Evolutionary conservation across 2,329 filamentous ascomycete species (phyloP).

Genomic region (Iodosphaeria phyllophila): DNA sequence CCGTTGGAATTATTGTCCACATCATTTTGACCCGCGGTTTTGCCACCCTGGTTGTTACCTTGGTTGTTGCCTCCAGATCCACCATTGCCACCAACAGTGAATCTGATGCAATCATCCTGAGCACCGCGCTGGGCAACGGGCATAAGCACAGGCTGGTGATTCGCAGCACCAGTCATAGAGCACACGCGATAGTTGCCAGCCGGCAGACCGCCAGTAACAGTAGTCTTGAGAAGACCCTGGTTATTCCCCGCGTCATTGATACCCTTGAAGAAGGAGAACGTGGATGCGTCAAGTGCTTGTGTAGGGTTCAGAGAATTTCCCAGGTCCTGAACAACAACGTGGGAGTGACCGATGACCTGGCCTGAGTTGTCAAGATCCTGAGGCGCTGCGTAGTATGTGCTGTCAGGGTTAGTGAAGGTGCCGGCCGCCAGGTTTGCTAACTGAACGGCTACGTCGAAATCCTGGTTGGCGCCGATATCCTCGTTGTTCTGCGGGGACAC

Average conservation of each 20-base stretch:
- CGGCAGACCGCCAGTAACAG: constrained; percentile 37
- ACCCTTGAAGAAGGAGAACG: constrained; percentile 47
- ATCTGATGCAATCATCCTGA: constrained; percentile 30
- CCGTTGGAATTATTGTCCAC: constrained; percentile 5
- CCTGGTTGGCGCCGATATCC: constrained; percentile 23
- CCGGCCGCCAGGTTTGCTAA: constrained; percentile 34
- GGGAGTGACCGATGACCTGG: constrained; percentile 37
- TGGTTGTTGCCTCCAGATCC: constrained; percentile 7
- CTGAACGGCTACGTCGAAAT: constrained; percentile 34
- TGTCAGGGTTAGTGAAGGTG: constrained; percentile 40
- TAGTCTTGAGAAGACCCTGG: constrained; percentile 30
- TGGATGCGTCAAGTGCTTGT: constrained; percentile 29
- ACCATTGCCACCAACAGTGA: constrained; percentile 7
- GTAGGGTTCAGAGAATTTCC: constrained; percentile 30
- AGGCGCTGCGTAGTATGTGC: constrained; percentile 42
- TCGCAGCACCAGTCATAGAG: constrained; percentile 42
- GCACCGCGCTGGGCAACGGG: constrained; percentile 47
- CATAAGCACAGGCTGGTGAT: constrained; percentile 49
- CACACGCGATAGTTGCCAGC: constrained; percentile 46
- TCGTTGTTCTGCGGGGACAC: constrained; percentile 31
- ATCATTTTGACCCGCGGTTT: constrained; percentile 6
- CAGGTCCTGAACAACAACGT: constrained; percentile 37
- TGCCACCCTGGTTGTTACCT: constrained; percentile 7
- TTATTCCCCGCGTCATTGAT: constrained; percentile 43
- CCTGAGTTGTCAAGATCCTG: constrained; percentile 30